Evolutionary conservation across 805 yeast genomes (phyloP), one percentile per base, ranked within the genome.

Genomic region (Scheffersomyces ergatensis): DNA sequence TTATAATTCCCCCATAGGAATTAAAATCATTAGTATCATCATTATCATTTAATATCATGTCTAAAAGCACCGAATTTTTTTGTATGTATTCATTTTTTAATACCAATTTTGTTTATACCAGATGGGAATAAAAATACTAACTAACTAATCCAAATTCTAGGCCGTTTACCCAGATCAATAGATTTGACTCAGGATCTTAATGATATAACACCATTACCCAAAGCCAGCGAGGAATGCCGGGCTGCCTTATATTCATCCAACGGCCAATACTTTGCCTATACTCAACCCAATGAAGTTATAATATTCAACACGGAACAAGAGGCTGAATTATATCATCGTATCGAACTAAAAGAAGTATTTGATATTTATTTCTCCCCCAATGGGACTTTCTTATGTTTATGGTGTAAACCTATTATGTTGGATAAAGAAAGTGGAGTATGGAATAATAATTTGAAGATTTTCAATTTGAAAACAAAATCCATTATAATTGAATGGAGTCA

Each of bases 281-380:
- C 92, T 14, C 85, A 82, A 56, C 86, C 85, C 19, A 63, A 68
- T 19, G 66, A 67, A 38, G 86, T 86, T 37, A 65, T 70, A 14
- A 69, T 88, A 20, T 66, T 80, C 34, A 74, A 78, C 51, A 75
- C 92, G n/a, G 81, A 44, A 15, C n/a, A 34, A 2, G 48, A 85
- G 16, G 63, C 68, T 5, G 52, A 65, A 14, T 33, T 63, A 15
- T 57, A 76, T 33, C 67, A 72, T 40, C 67, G 62, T 34, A 62
- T 89, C 37, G 80, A 76, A 27, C 65, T 82, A 36, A 57, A 70
- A 24, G 95, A 89, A 47, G 86, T 83, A 14, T 81, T 83, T 54
- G 97, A 93, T 58, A 59, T 93, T 53, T 79, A 80, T 46, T 89
- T 93, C 61, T 87, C 96, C n/a, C 96, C 97, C 8, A 72, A 78